These are phyloP conservation scores for Apophysomyces sp. DNA, from an alignment of 371 early-diverging fungal species.

Conservation along the genomic window DNA sequence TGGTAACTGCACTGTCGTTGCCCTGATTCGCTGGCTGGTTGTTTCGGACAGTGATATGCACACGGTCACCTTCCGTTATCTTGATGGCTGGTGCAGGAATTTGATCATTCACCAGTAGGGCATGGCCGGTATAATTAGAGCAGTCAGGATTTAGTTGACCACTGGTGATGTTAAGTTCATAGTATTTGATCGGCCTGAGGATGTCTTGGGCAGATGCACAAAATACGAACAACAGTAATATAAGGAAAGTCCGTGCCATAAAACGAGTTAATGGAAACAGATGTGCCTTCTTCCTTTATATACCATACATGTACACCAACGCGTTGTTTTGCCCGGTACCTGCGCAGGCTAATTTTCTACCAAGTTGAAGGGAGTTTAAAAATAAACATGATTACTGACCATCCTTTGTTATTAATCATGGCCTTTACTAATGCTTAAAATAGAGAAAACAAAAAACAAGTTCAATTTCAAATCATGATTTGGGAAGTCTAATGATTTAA, in stretches of 20 bases:
- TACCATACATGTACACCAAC: no score
- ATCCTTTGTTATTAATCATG: not conserved
- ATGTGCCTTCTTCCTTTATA: not conserved
- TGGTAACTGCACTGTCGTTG: slow-evolving; percentile 21
- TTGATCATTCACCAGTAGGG: slow-evolving; percentile 42
- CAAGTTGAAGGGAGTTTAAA: not conserved
- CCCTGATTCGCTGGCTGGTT: slow-evolving; percentile 10
- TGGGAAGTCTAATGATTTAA: not conserved
- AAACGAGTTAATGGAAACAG: not conserved
- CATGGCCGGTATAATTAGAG: slow-evolving; percentile 21
- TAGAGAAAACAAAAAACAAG: not conserved
- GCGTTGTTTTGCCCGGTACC: not conserved
- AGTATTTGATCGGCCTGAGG: slow-evolving; percentile 3
- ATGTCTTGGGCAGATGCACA: not conserved
- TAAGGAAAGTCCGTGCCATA: not conserved
- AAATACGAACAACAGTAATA: not conserved
- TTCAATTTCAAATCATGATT: not conserved
- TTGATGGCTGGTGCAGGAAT: slow-evolving; percentile 51
- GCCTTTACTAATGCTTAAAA: not conserved
- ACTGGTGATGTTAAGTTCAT: slow-evolving; percentile 35
- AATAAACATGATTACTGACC: not conserved
- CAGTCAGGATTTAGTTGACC: slow-evolving; percentile 35
- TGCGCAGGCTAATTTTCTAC: not conserved
- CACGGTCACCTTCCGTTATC: slow-evolving; percentile 38
- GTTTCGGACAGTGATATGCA: slow-evolving; percentile 45